These are phyloP conservation scores for Excoecaria agallocha DNA, from an alignment of 345 rosid species.

Conservation along the genomic window DNA sequence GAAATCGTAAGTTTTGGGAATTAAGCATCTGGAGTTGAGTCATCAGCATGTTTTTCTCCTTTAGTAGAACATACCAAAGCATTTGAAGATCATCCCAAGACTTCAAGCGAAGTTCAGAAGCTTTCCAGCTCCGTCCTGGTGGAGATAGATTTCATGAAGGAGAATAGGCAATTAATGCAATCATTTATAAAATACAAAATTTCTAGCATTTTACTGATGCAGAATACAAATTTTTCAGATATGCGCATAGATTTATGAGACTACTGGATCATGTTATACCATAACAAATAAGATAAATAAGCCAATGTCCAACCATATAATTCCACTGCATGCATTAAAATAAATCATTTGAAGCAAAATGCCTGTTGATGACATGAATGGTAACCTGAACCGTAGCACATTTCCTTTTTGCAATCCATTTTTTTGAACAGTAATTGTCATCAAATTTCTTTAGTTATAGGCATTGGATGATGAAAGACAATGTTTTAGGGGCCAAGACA, in stretches of 20 bases:
- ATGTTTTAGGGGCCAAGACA: not conserved
- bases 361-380: not conserved
- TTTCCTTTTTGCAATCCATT: not conserved
- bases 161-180: not conserved
- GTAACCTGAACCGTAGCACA: not conserved
- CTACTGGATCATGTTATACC: not conserved
- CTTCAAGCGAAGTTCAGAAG: slow-evolving; percentile 83
- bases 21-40: slow-evolving; percentile 97
- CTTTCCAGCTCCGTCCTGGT: slow-evolving; percentile 96
- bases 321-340: not conserved
- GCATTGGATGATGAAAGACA: not conserved
- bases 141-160: slow-evolving; percentile 8
- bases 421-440: not conserved
- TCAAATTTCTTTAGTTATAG: not conserved
- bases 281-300: not conserved
- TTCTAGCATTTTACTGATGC: not conserved
- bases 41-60: slow-evolving; percentile 98
- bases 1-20: slow-evolving; percentile 75
- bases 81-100: slow-evolving; percentile 93
- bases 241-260: not conserved
- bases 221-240: not conserved
- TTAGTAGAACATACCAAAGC: slow-evolving; percentile 83
- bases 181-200: not conserved
- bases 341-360: not conserved
- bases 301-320: not conserved